Conservation (phyloP, 805 yeast genomes). For the Saccharomyces kudriavzevii region DNA sequence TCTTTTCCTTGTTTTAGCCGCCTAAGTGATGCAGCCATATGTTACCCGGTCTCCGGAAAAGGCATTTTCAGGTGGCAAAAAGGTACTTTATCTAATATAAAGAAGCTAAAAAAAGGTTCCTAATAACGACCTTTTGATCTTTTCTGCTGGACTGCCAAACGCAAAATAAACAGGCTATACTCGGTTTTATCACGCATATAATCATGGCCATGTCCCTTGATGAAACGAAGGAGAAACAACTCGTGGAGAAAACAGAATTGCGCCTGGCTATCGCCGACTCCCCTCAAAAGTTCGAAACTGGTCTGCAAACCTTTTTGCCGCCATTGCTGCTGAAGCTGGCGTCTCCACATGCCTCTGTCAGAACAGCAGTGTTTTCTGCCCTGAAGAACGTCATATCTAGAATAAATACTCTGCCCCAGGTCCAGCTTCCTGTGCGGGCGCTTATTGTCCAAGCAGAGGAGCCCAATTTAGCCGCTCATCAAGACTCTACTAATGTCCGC, state of each 20-base stretch:
- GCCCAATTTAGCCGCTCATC: constrained; percentile 39
- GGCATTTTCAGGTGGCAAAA: neutral
- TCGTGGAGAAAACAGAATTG: constrained; percentile 73
- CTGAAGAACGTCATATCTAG: constrained; percentile 63
- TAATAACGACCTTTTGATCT: neutral
- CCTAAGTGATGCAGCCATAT: neutral
- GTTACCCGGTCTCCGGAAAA: neutral
- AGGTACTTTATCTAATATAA: neutral
- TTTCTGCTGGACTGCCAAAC: neutral
- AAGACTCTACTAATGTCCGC: constrained; percentile 45
- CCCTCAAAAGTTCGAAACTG: constrained; percentile 52
- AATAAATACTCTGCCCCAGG: constrained; percentile 43
- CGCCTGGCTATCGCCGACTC: constrained; percentile 68
- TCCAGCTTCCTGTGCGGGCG: constrained; percentile 58
- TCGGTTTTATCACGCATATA: neutral
- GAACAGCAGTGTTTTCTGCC: constrained; percentile 58
- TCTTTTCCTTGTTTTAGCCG: neutral
- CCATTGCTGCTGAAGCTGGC: constrained; percentile 74
- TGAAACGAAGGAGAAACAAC: constrained; percentile 44
- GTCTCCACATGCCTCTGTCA: constrained; percentile 58
- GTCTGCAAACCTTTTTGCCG: constrained; percentile 55
- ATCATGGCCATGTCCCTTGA: neutral
- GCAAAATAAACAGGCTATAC: neutral
- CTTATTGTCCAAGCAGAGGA: constrained; percentile 54
- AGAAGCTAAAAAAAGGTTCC: neutral